Evolutionary conservation across 2,329 filamentous ascomycete species (phyloP).

Genomic region (Fusarium kyushuense): DNA sequence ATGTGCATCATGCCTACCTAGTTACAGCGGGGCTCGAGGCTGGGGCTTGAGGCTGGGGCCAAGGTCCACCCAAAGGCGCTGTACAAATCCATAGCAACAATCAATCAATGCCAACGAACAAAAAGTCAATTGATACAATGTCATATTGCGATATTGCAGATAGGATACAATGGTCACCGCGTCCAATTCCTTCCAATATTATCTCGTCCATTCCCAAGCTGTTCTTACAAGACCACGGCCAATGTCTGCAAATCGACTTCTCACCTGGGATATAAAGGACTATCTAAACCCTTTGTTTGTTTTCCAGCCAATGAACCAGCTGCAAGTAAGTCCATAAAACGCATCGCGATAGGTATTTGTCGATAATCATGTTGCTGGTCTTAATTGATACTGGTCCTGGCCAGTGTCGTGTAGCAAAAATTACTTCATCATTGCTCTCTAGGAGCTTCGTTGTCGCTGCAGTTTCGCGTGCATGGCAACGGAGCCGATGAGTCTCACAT

Average conservation of each 20-base stretch:
- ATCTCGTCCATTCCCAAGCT: conserved; percentile 42
- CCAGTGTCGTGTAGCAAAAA: conserved; percentile 26
- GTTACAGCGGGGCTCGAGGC: conserved; percentile 7
- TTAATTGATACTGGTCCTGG: conserved; percentile 16
- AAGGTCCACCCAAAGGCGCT: conserved; percentile 9
- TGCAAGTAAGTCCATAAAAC: conserved; percentile 41
- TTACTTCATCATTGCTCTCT: conserved; percentile 36
- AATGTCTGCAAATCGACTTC: conserved; percentile 36
- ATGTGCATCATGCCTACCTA: conserved; percentile 8
- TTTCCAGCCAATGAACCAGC: conserved; percentile 50
- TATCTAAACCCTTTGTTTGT: conserved; percentile 64
- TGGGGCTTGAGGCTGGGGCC: not conserved
- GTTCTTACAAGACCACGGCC: conserved; percentile 40
- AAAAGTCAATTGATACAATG: conserved; percentile 31
- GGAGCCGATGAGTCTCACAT: conserved; percentile 51
- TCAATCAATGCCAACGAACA: conserved; percentile 2
- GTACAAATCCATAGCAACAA: not conserved
- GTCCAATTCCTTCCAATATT: conserved; percentile 31
- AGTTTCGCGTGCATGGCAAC: conserved; percentile 25
- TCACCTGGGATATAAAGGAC: conserved; percentile 56
- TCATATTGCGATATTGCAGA: conserved; percentile 24
- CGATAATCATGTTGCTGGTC: conserved; percentile 22
- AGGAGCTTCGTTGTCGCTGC: conserved; percentile 25
- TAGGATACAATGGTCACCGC: conserved; percentile 25
- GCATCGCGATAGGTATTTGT: conserved; percentile 22